Conservation (phyloP, 192 early-diverging fungal genomes). For the Entomortierella parvispora region DNA sequence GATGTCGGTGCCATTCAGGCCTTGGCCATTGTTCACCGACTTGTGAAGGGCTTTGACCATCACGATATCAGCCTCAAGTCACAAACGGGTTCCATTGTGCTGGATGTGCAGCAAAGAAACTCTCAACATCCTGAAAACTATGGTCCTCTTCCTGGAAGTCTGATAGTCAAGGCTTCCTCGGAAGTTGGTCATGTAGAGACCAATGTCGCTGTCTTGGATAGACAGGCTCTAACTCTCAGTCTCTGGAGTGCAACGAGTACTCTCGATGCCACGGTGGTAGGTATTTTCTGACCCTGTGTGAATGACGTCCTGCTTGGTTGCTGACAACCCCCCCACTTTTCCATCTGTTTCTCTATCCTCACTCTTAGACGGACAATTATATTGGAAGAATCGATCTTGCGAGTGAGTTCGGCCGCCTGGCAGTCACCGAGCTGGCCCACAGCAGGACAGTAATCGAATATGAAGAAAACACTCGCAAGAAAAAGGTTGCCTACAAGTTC, state of each 20-base stretch:
- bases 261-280: constrained; percentile 3
- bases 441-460: constrained; percentile 12
- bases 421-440: background rate
- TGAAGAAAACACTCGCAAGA: background rate
- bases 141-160: background rate
- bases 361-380: constrained; percentile 15
- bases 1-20: constrained; percentile 3
- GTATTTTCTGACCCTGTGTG: background rate
- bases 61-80: constrained; percentile 4
- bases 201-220: background rate
- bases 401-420: background rate
- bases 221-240: constrained; percentile 2
- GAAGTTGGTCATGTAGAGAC: background rate
- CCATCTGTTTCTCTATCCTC: background rate
- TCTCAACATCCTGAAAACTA: background rate
- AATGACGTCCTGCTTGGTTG: too few species aligned
- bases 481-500: constrained; percentile 2
- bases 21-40: too few species aligned
- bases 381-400: background rate
- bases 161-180: background rate
- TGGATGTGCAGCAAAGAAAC: too few species aligned
- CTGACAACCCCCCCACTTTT: background rate
- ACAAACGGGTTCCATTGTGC: background rate
- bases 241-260: background rate
- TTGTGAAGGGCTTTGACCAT: too few species aligned